Percentiles rank a stretch among this genome's conserved stretches.
phyloP scores from a whole-genome alignment of 1,139 yeast genomes.

The Geotrichum klebahnii region DNA sequence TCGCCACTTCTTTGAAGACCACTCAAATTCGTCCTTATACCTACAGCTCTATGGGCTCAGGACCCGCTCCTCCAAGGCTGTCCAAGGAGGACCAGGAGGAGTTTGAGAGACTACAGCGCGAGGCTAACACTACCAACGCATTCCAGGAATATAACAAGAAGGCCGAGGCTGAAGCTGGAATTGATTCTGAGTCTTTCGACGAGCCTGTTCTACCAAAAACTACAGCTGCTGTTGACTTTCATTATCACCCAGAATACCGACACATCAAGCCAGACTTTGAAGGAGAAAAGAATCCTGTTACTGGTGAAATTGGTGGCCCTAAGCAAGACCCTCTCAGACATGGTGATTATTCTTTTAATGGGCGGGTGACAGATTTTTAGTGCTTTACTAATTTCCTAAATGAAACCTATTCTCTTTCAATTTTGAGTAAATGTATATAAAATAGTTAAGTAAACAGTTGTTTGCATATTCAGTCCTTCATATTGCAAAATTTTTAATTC shows the following conservation, averaged over 20 bases:
- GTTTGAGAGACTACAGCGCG: constrained; percentile 76
- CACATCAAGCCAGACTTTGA: constrained; percentile 91
- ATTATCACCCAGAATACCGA: constrained; percentile 60
- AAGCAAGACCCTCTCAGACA: constrained; percentile 93
- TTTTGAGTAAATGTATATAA: too few species aligned
- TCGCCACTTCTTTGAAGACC: constrained; percentile 3
- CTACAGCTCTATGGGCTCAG: constrained; percentile 1
- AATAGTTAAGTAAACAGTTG: not conserved
- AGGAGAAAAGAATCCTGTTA: constrained; percentile 86
- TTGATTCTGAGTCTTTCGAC: constrained; percentile 38
- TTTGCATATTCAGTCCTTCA: not conserved
- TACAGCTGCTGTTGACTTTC: constrained; percentile 56
- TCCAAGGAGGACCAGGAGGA: constrained; percentile 89
- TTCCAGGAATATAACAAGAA: constrained; percentile 56
- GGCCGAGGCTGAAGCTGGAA: constrained; percentile 45
- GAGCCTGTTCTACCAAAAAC: constrained; percentile 42
- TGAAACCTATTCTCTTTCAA: not conserved
- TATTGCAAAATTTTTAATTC: not conserved
- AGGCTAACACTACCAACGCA: constrained; percentile 76
- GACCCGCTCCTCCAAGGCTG: constrained; percentile 78
- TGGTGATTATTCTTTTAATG: constrained; percentile 93
- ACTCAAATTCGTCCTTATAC: not conserved
- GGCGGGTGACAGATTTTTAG: constrained; percentile 89
- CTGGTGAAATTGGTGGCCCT: constrained; percentile 98
- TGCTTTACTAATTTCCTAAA: not conserved